Conservation (phyloP, 139 green algal species). For the Closterium sp. region DNA sequence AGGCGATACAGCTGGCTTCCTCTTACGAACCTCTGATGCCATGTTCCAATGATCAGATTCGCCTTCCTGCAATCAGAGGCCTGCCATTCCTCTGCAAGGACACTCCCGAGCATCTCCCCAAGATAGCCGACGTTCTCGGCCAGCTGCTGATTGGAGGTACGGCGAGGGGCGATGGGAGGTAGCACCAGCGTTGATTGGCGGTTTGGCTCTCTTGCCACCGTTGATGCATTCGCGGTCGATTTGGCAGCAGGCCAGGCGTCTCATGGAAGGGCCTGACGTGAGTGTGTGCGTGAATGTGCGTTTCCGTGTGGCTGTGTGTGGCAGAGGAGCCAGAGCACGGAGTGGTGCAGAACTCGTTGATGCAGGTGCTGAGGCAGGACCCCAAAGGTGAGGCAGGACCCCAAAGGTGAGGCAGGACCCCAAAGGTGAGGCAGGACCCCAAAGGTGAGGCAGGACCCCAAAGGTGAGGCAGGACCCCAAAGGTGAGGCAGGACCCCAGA, state of each 20-base stretch:
- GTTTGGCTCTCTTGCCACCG: no score
- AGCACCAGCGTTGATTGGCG: neutral
- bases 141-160: conserved; percentile 47
- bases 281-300: neutral
- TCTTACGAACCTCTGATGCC: neutral
- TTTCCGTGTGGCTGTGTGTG: neutral
- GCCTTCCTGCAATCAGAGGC: conserved; percentile 46
- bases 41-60: conserved; percentile 21
- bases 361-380: conserved; percentile 45
- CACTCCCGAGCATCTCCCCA: conserved; percentile 43
- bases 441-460: conserved; percentile 36
- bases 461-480: conserved; percentile 23
- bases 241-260: no score
- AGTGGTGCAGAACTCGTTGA: conserved; percentile 50
- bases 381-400: conserved; percentile 21
- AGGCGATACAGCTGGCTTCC: neutral
- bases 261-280: no score
- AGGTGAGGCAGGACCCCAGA: no score
- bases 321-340: conserved; percentile 41
- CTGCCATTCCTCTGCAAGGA: conserved; percentile 49
- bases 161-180: neutral
- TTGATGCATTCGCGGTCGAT: no score
- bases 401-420: conserved; percentile 22
- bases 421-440: conserved; percentile 19
- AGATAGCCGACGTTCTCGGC: conserved; percentile 48